Evolutionary conservation across 164 flowering plant genomes (phyloP).

Genomic region (Litsea cubeba): DNA sequence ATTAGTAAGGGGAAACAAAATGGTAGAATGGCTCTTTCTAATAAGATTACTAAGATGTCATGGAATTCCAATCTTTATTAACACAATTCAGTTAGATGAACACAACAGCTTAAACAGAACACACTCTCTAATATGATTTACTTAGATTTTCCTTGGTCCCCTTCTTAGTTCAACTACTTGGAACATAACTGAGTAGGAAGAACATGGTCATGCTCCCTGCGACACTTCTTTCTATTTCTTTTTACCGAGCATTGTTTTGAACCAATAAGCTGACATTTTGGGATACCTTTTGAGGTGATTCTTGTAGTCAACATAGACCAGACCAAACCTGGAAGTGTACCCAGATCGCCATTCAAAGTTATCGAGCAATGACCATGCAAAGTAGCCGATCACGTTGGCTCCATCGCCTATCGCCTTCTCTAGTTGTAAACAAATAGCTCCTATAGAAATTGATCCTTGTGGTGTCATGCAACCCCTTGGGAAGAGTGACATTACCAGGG

Average conservation of each 20-base stretch:
- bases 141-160: no score
- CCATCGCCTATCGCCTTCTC: constrained; percentile 53
- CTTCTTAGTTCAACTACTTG: no score
- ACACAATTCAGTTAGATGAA: no score
- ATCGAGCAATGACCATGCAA: constrained; percentile 17
- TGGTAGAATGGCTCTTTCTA: no score
- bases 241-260: neutral
- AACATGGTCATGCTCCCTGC: no score
- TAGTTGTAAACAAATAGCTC: constrained; percentile 40
- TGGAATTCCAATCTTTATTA: no score
- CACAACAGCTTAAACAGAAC: no score
- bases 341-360: constrained; percentile 17
- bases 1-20: no score
- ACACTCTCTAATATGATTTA: no score
- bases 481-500: constrained; percentile 61
- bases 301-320: constrained; percentile 7
- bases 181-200: no score
- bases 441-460: constrained; percentile 55
- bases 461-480: constrained; percentile 51
- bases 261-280: constrained; percentile 12
- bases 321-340: constrained; percentile 10
- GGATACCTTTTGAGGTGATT: constrained; percentile 10
- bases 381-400: constrained; percentile 6
- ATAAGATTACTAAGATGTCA: no score
- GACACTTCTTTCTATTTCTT: neutral